Conservation (phyloP, 2,329 filamentous ascomycete genomes). For the Fusarium bactridioides region DNA sequence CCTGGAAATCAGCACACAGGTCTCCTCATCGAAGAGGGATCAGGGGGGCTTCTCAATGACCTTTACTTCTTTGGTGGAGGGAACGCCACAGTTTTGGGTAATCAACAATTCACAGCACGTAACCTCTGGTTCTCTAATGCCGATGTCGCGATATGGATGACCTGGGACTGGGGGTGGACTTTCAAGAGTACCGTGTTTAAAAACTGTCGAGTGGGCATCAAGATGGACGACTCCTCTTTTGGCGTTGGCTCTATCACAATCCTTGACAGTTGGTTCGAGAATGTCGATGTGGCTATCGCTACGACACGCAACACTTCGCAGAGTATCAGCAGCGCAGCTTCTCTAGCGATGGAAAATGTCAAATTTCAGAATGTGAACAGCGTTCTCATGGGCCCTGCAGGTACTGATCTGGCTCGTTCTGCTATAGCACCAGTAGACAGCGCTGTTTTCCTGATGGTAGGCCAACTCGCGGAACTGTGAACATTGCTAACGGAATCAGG, state of each 20-base stretch:
- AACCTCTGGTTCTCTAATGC: conserved; percentile 72
- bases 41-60: conserved; percentile 73
- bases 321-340: conserved; percentile 50
- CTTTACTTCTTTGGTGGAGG: conserved; percentile 75
- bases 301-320: conserved; percentile 58
- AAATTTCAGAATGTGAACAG: conserved; percentile 48
- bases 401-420: conserved; percentile 26
- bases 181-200: conserved; percentile 72
- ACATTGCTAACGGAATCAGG: conserved; percentile 31
- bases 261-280: conserved; percentile 74
- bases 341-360: conserved; percentile 59
- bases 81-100: conserved; percentile 65
- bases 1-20: conserved; percentile 61
- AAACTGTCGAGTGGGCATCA: conserved; percentile 70
- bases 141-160: conserved; percentile 72
- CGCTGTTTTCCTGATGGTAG: conserved; percentile 41
- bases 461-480: neutral
- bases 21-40: conserved; percentile 70
- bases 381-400: conserved; percentile 31
- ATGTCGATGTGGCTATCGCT: conserved; percentile 72
- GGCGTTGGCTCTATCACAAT: conserved; percentile 79
- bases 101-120: conserved; percentile 76
- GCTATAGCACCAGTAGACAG: conserved; percentile 7
- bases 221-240: conserved; percentile 63
- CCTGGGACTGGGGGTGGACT: conserved; percentile 81